Percentiles rank a stretch among this genome's conserved stretches.
Evolutionary conservation across 2,329 filamentous ascomycete genomes (phyloP).

Genomic region (Aureobasidium musti): DNA sequence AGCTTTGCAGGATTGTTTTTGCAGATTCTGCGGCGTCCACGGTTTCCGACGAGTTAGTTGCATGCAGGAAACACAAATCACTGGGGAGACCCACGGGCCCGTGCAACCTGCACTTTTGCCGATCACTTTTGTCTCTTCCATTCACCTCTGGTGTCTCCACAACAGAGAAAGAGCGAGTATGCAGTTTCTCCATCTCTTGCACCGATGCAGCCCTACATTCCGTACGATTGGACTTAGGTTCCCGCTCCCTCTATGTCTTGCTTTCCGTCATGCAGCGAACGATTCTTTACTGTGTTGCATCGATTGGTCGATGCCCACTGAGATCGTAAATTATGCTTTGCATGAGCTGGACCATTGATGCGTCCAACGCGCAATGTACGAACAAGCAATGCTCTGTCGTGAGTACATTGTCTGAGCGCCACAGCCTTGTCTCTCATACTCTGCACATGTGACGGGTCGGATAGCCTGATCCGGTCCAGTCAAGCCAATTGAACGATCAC

Average conservation of each 20-base stretch:
- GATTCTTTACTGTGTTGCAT: neutral
- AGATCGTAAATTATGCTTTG: neutral
- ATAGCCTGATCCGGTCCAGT: neutral
- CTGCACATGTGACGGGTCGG: neutral
- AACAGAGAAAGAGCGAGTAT: conserved; percentile 1
- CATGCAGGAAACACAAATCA: conserved; percentile 26
- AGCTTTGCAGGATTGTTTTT: neutral
- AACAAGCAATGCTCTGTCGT: neutral
- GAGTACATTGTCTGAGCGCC: neutral
- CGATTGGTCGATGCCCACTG: neutral
- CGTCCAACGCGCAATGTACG: neutral
- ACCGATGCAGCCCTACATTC: conserved; percentile 24
- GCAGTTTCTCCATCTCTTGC: neutral
- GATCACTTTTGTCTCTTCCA: neutral
- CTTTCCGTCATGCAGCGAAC: conserved; percentile 2
- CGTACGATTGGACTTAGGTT: neutral
- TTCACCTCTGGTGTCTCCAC: conserved; percentile 5
- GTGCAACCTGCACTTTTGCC: neutral
- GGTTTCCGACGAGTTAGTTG: conserved; percentile 4
- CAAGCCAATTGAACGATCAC: neutral
- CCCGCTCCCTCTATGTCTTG: neutral
- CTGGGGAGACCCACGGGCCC: neutral
- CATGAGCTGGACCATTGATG: conserved; percentile 7
- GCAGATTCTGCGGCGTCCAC: conserved; percentile 20
- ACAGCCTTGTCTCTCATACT: neutral